These are phyloP conservation scores for Hymenoscyphus albidus DNA, from an alignment of 2,329 filamentous ascomycete genomes.

Conservation along the genomic window DNA sequence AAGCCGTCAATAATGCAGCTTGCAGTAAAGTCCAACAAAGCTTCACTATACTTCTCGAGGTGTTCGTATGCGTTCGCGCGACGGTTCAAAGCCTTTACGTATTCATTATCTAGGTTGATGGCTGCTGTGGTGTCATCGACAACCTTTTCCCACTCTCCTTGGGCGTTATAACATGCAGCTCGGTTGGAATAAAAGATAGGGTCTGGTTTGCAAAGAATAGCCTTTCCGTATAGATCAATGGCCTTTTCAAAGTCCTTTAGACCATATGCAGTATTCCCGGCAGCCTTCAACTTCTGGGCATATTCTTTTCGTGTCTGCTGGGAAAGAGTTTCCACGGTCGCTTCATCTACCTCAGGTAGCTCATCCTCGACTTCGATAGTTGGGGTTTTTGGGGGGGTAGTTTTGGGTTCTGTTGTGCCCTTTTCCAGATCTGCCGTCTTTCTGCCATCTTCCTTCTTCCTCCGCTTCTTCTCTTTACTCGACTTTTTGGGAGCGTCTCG, in stretches of 20 bases:
- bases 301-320: constrained; percentile 76
- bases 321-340: constrained; percentile 48
- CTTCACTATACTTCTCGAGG: constrained; percentile 84
- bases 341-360: constrained; percentile 63
- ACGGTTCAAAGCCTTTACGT: constrained; percentile 96
- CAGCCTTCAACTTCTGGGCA: constrained; percentile 87
- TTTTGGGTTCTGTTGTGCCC: constrained; percentile 40
- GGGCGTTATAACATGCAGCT: constrained; percentile 93
- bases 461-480: constrained; percentile 85
- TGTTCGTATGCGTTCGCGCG: constrained; percentile 96
- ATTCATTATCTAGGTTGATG: constrained; percentile 88
- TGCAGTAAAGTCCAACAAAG: constrained; percentile 93
- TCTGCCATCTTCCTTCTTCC: constrained; percentile 74
- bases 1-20: constrained; percentile 99
- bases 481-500: constrained; percentile 60
- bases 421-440: constrained; percentile 70
- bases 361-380: constrained; percentile 60
- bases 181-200: constrained; percentile 99
- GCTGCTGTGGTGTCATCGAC: constrained; percentile 96
- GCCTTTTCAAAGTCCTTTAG: constrained; percentile 90
- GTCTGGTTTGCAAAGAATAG: constrained; percentile 94
- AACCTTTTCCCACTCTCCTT: constrained; percentile 90
- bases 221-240: constrained; percentile 92
- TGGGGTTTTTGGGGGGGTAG: constrained; percentile 43
- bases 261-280: constrained; percentile 94